These are phyloP conservation scores for Trichophyton simii DNA, from an alignment of 2,329 filamentous ascomycete species.

Conservation along the genomic window DNA sequence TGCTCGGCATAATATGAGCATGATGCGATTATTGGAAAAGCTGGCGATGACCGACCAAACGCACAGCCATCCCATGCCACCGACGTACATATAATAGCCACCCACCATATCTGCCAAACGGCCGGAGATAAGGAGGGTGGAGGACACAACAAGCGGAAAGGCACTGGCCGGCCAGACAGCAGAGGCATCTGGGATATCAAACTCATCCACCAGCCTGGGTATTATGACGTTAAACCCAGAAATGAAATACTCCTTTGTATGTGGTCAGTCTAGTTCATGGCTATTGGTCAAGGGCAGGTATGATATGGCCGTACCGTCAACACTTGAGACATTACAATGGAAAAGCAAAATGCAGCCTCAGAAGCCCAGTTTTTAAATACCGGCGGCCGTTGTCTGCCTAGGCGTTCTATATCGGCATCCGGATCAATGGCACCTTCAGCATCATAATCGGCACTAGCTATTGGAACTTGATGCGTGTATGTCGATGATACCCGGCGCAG, in stretches of 20 bases:
- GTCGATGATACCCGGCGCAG: background rate
- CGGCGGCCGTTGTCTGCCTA: slow-evolving; percentile 51
- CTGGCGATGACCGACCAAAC: slow-evolving; percentile 58
- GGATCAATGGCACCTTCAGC: background rate
- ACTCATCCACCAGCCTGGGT: slow-evolving; percentile 48
- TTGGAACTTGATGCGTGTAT: background rate
- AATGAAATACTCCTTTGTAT: slow-evolving; percentile 55
- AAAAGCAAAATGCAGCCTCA: slow-evolving; percentile 52
- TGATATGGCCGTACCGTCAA: slow-evolving; percentile 37
- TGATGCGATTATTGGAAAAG: slow-evolving; percentile 53
- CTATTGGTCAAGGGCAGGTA: background rate
- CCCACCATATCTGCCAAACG: slow-evolving; percentile 50
- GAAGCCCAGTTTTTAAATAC: slow-evolving; percentile 41
- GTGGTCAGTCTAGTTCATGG: background rate
- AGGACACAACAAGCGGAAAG: slow-evolving; percentile 39
- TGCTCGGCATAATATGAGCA: slow-evolving; percentile 62
- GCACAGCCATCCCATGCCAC: slow-evolving; percentile 50
- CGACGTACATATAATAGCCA: slow-evolving; percentile 50
- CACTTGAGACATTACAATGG: slow-evolving; percentile 51
- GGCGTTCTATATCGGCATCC: slow-evolving; percentile 38
- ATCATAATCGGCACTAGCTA: background rate
- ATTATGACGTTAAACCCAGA: slow-evolving; percentile 61
- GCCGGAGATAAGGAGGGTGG: slow-evolving; percentile 43
- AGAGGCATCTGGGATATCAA: slow-evolving; percentile 55
- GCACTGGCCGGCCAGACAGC: slow-evolving; percentile 43